Percentiles rank a stretch among this genome's conserved stretches.
Conservation (phyloP, 805 yeast genomes). For the Debaryomyces prosopidis region DNA sequence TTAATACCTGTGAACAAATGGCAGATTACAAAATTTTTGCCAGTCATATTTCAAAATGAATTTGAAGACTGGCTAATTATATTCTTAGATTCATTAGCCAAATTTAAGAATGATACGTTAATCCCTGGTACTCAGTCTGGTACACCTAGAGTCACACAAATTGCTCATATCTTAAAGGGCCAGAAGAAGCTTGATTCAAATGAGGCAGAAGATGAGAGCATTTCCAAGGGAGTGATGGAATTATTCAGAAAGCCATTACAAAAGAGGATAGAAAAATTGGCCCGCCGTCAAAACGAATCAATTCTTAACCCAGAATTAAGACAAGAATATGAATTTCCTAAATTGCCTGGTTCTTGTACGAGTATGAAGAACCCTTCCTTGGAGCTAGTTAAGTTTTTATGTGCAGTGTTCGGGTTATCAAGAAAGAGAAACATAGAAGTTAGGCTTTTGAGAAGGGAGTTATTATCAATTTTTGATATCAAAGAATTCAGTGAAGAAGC, state of each 20-base stretch:
- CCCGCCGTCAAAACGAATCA: constrained; percentile 70
- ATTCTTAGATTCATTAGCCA: constrained; percentile 68
- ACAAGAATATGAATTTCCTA: constrained; percentile 71
- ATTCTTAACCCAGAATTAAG: constrained; percentile 63
- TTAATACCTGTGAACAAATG: constrained; percentile 61
- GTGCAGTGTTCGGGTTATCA: constrained; percentile 72
- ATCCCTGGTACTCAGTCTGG: constrained; percentile 36
- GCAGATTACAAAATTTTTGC: constrained; percentile 77
- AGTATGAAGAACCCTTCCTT: constrained; percentile 67
- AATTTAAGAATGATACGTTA: constrained; percentile 46
- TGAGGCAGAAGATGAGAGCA: constrained; percentile 33
- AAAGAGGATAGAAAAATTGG: constrained; percentile 64
- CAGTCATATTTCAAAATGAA: constrained; percentile 73
- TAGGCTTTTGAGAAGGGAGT: constrained; percentile 69
- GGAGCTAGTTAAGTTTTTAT: constrained; percentile 73
- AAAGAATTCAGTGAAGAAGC: constrained; percentile 83
- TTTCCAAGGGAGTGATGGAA: constrained; percentile 49
- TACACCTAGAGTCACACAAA: constrained; percentile 69
- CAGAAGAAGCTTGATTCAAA: constrained; percentile 35
- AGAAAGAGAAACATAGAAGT: constrained; percentile 67
- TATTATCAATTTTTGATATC: constrained; percentile 72
- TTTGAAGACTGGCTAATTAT: constrained; percentile 85
- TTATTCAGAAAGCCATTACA: constrained; percentile 62
- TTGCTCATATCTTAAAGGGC: constrained; percentile 53
- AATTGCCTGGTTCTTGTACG: constrained; percentile 71